phyloP scores from a whole-genome alignment of 1,284 basidiomycete species.

The Sphaerobolus stellatus region DNA sequence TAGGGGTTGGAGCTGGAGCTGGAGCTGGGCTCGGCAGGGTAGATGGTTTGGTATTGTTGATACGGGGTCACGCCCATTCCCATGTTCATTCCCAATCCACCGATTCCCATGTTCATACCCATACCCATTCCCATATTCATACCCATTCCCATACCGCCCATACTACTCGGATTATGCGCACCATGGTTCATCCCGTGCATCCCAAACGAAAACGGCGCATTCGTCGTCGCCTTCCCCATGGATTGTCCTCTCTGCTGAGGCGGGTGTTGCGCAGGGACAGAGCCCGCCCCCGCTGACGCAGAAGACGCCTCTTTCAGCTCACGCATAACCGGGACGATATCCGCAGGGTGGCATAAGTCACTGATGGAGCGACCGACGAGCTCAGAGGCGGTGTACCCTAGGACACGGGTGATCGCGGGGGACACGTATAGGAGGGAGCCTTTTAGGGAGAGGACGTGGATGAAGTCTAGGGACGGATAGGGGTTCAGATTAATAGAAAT shows the following conservation, averaged over 20 bases:
- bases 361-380: constrained; percentile 76
- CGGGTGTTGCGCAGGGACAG: no score
- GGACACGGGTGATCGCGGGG: constrained; percentile 69
- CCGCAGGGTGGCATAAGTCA: constrained; percentile 85
- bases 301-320: constrained; percentile 83
- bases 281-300: no score
- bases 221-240: no score
- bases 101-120: no score
- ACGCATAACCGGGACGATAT: constrained; percentile 87
- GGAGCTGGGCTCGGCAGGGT: neutral
- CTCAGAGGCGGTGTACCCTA: constrained; percentile 82
- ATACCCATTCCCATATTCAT: no score
- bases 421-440: constrained; percentile 93
- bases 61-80: no score
- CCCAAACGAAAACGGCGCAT: no score
- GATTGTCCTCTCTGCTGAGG: no score
- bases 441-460: constrained; percentile 90
- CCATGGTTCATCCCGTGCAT: no score
- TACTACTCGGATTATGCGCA: no score
- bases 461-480: constrained; percentile 60
- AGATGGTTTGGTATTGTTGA: neutral
- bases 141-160: no score
- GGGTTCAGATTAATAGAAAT: neutral
- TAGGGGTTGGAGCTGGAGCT: neutral
- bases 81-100: no score